Conservation (phyloP, 768 basidiomycete genomes). For the Podaxis carcinomalis region DNA sequence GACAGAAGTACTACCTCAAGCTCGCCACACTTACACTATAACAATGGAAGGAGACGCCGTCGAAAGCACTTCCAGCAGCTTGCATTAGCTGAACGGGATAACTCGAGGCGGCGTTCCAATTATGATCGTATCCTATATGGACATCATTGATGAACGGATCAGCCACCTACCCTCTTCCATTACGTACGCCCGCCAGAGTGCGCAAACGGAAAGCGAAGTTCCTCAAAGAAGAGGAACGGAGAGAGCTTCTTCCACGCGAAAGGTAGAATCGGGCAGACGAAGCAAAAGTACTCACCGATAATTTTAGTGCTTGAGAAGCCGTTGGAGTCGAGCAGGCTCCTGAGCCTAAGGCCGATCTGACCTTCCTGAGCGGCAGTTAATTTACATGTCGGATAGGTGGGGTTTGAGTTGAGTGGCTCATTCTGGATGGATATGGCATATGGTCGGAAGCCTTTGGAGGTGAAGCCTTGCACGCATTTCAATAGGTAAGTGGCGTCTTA, state of each 20-base stretch:
- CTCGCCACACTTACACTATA: slow-evolving; percentile 33
- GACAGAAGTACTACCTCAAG: background rate
- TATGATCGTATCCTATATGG: slow-evolving; percentile 45
- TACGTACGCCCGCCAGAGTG: slow-evolving; percentile 1
- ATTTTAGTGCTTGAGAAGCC: slow-evolving; percentile 55
- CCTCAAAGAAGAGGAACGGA: background rate
- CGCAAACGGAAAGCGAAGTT: background rate
- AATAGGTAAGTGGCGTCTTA: slow-evolving; percentile 65
- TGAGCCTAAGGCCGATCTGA: slow-evolving; percentile 47
- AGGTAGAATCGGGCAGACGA: background rate
- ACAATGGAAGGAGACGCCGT: slow-evolving; percentile 69
- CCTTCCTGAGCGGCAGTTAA: slow-evolving; percentile 50
- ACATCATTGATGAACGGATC: background rate
- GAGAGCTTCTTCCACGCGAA: background rate
- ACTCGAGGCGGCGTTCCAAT: slow-evolving; percentile 57
- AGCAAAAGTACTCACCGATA: slow-evolving; percentile 35
- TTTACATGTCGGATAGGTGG: slow-evolving; percentile 58
- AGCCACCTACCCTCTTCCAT: background rate
- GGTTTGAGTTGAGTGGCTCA: slow-evolving; percentile 44
- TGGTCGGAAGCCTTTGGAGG: slow-evolving; percentile 47
- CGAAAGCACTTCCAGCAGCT: slow-evolving; percentile 47
- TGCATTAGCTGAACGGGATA: slow-evolving; percentile 65
- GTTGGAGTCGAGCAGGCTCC: slow-evolving; percentile 53
- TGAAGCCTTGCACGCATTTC: slow-evolving; percentile 61
- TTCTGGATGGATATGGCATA: slow-evolving; percentile 64